Percentiles rank a stretch among this genome's conserved stretches.
Evolutionary conservation across 352 stramenopile genomes (phyloP).

Genomic region (Phytopythium mirpurense): DNA sequence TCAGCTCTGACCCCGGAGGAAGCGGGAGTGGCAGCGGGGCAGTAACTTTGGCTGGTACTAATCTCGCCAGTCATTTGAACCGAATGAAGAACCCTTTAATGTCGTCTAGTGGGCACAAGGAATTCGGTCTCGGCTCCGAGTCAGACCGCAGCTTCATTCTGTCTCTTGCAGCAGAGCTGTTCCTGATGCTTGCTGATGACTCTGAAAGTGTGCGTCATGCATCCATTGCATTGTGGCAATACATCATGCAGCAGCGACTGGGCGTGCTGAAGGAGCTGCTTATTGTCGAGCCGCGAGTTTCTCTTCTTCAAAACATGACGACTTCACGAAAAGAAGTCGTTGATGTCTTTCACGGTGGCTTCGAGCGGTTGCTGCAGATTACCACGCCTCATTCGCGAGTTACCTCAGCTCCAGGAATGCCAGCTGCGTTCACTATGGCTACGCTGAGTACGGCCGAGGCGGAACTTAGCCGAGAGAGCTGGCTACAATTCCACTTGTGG

Average conservation of each 20-base stretch:
- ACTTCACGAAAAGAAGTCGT: constrained; percentile 68
- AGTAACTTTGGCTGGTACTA: not conserved
- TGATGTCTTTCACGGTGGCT: constrained; percentile 71
- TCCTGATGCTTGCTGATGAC: constrained; percentile 63
- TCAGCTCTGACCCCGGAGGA: not conserved
- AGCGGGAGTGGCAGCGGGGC: not conserved
- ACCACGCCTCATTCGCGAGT: constrained; percentile 1
- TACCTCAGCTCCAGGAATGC: not conserved
- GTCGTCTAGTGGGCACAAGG: constrained; percentile 38
- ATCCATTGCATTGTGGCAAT: constrained; percentile 63
- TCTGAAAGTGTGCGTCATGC: constrained; percentile 32
- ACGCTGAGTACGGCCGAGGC: constrained; percentile 1
- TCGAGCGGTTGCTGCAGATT: constrained; percentile 60
- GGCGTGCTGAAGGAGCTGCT: constrained; percentile 69
- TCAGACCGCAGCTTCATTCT: constrained; percentile 72
- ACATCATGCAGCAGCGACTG: constrained; percentile 65
- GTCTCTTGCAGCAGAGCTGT: constrained; percentile 47
- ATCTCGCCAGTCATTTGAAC: constrained; percentile 29
- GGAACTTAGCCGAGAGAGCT: constrained; percentile 43
- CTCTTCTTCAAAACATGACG: constrained; percentile 63
- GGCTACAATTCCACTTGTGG: constrained; percentile 80
- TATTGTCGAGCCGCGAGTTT: constrained; percentile 62
- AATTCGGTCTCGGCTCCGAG: constrained; percentile 61
- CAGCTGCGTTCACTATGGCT: too few relatives aligned
- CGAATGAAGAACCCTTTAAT: constrained; percentile 41